phyloP scores from a whole-genome alignment of 176 grass and related monocot species.

The Bonia amplexicaulis region DNA sequence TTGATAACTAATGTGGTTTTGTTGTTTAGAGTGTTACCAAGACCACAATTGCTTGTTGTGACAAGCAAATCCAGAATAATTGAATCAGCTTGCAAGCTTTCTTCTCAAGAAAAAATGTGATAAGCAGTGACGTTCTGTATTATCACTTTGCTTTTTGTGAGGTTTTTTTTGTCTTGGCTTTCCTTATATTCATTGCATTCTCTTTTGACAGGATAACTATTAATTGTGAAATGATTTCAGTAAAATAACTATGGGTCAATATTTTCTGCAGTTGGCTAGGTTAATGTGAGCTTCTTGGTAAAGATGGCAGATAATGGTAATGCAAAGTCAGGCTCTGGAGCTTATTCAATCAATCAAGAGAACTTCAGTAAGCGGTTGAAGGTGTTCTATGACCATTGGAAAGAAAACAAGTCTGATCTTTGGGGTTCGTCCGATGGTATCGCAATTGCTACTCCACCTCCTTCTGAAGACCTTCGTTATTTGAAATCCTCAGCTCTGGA shows the following conservation, averaged over 20 bases:
- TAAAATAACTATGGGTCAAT: conserved; percentile 17
- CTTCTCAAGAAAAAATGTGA: background rate
- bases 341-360: conserved; percentile 60
- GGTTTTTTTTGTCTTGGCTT: background rate
- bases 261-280: conserved; percentile 18
- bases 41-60: background rate
- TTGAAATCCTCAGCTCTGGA: conserved; percentile 75
- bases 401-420: conserved; percentile 47
- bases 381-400: conserved; percentile 68
- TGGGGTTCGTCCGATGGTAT: conserved; percentile 75
- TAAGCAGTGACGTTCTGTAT: background rate
- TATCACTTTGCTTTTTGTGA: background rate
- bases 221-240: background rate
- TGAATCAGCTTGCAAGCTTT: background rate
- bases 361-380: conserved; percentile 64
- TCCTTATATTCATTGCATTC: background rate
- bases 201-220: background rate
- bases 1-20: background rate
- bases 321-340: conserved; percentile 30
- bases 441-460: conserved; percentile 64
- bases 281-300: conserved; percentile 28
- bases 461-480: conserved; percentile 82
- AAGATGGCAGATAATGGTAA: conserved; percentile 55
- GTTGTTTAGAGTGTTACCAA: background rate
- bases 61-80: background rate